Evolutionary conservation across 306 rosid species (phyloP).

Genomic region (Arachis hypogaea): DNA sequence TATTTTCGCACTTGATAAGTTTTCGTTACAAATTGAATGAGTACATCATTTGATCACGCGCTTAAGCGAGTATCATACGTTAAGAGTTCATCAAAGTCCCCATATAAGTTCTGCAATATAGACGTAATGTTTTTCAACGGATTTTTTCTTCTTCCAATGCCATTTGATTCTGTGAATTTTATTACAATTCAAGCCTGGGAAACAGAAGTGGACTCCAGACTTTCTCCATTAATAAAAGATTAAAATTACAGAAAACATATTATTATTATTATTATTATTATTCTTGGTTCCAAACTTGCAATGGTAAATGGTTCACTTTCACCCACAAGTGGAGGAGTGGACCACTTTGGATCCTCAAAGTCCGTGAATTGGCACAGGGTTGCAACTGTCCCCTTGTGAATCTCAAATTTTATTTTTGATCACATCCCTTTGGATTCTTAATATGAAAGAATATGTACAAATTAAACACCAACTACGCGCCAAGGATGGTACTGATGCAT

Average conservation of each 20-base stretch:
- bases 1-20: background rate
- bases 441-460: background rate
- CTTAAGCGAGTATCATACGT: background rate
- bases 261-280: background rate
- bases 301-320: background rate
- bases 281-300: background rate
- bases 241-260: too few relatives aligned
- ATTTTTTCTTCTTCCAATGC: background rate
- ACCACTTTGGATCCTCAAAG: slow-evolving; percentile 33
- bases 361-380: slow-evolving; percentile 37
- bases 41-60: background rate
- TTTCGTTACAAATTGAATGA: background rate
- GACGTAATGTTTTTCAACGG: background rate
- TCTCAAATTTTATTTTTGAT: background rate
- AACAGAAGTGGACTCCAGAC: background rate
- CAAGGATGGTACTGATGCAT: background rate
- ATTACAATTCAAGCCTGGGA: background rate
- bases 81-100: too few relatives aligned
- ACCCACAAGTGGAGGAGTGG: slow-evolving; percentile 1
- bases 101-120: background rate
- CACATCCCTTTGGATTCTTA: background rate
- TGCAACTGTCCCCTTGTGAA: slow-evolving; percentile 26
- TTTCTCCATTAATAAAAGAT: too few relatives aligned
- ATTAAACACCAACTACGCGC: slow-evolving; percentile 23
- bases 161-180: background rate